Percentiles rank a stretch among this genome's conserved stretches.
Evolutionary conservation across 2,329 filamentous ascomycete genomes (phyloP).

Genomic region (Cordyceps militaris): DNA sequence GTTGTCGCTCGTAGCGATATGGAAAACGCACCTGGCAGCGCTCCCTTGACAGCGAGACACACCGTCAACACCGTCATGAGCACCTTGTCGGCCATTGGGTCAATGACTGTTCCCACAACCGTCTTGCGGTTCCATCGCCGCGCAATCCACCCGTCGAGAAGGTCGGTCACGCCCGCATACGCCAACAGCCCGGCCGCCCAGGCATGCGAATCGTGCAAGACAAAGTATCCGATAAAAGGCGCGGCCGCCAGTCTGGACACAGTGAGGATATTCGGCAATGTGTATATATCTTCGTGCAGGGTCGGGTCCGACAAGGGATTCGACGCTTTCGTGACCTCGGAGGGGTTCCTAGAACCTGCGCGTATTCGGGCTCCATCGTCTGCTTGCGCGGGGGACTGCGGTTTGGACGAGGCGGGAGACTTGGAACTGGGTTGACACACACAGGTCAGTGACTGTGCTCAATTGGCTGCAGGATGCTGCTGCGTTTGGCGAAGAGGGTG

Average conservation of each 20-base stretch:
- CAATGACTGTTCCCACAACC: conserved; percentile 88
- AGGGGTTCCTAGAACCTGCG: neutral
- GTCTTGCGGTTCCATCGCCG: conserved; percentile 82
- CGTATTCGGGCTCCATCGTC: neutral
- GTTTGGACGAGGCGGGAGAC: neutral
- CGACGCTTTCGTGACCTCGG: neutral
- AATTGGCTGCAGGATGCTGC: neutral
- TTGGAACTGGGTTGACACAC: neutral
- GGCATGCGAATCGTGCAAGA: conserved; percentile 73
- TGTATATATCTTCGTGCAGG: conserved; percentile 86
- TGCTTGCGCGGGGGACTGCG: neutral
- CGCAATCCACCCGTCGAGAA: conserved; percentile 91
- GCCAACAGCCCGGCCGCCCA: conserved; percentile 80
- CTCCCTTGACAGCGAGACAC: conserved; percentile 74
- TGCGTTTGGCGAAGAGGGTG: too few species aligned
- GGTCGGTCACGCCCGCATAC: conserved; percentile 85
- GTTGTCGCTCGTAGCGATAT: neutral
- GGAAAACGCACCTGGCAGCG: conserved; percentile 60
- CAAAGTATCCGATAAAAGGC: conserved; percentile 79
- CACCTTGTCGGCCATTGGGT: conserved; percentile 94
- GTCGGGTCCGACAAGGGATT: neutral
- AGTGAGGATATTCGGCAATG: conserved; percentile 88
- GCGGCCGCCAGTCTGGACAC: conserved; percentile 77
- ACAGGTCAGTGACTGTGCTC: neutral
- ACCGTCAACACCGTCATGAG: conserved; percentile 92